phyloP scores from a whole-genome alignment of 2,329 filamentous ascomycete genomes.

The Elsinoe fawcettii region DNA sequence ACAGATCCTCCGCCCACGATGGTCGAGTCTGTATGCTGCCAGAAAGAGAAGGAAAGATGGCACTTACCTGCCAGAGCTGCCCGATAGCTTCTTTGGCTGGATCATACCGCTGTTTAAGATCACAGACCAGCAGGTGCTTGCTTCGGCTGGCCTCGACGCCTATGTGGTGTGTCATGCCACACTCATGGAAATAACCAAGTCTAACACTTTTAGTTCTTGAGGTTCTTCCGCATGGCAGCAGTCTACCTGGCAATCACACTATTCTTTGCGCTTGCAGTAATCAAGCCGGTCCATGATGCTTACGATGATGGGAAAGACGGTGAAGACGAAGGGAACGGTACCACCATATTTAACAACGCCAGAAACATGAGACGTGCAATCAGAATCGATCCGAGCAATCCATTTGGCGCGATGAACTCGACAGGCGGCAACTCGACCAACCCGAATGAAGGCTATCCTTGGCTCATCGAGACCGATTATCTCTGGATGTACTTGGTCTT shows the following conservation, averaged over 20 bases:
- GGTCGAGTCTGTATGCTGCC: constrained; percentile 84
- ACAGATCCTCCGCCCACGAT: constrained; percentile 81
- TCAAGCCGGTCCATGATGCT: constrained; percentile 75
- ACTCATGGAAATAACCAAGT: neutral
- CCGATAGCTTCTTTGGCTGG: constrained; percentile 85
- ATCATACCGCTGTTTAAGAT: constrained; percentile 78
- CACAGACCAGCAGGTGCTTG: constrained; percentile 79
- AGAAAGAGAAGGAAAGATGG: constrained; percentile 67
- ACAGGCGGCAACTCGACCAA: constrained; percentile 7
- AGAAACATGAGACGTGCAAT: neutral
- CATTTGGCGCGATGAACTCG: neutral
- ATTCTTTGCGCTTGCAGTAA: constrained; percentile 70
- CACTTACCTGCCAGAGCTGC: constrained; percentile 66
- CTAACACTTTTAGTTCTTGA: constrained; percentile 55
- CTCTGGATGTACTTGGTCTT: constrained; percentile 94
- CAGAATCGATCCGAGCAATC: neutral
- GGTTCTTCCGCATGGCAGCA: constrained; percentile 93
- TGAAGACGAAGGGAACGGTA: constrained; percentile 20
- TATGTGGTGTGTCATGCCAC: constrained; percentile 57
- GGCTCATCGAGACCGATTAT: constrained; percentile 47
- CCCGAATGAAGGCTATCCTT: constrained; percentile 28
- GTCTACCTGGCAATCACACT: constrained; percentile 72
- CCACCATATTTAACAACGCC: neutral
- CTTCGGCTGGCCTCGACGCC: constrained; percentile 85
- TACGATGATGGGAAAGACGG: constrained; percentile 45